phyloP scores from a whole-genome alignment of 2,329 filamentous ascomycete genomes.

The Grosmannia huntii region DNA sequence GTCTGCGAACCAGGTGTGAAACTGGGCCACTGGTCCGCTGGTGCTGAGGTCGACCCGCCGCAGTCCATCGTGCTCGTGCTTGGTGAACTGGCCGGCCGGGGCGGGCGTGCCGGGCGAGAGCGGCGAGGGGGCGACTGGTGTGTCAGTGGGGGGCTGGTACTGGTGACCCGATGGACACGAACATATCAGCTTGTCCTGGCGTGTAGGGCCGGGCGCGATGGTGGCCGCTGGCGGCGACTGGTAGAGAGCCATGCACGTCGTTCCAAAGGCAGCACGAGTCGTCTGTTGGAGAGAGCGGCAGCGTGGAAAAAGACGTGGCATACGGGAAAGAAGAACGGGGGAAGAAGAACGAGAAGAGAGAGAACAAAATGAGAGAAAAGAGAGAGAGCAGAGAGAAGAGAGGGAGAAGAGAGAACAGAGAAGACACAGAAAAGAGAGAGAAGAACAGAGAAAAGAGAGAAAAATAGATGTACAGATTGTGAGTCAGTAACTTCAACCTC shows the following conservation, averaged over 20 bases:
- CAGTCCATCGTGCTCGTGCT: slow-evolving; percentile 40
- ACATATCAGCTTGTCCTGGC: slow-evolving; percentile 33
- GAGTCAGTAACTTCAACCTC: background rate
- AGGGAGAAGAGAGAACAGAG: no score
- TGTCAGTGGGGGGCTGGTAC: background rate
- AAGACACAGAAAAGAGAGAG: no score
- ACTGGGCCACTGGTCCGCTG: slow-evolving; percentile 62
- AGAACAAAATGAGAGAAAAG: no score
- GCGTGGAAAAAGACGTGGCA: background rate
- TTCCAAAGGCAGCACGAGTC: background rate
- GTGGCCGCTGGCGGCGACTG: background rate
- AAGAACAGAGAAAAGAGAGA: no score
- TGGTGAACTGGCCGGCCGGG: slow-evolving; percentile 67
- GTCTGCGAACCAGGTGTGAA: slow-evolving; percentile 76
- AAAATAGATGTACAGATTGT: no score
- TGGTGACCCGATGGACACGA: slow-evolving; percentile 13
- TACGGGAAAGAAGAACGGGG: no score
- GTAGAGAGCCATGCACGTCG: slow-evolving; percentile 9
- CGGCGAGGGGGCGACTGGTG: slow-evolving; percentile 11
- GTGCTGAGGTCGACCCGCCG: slow-evolving; percentile 46
- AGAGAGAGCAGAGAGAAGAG: no score
- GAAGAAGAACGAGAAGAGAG: no score
- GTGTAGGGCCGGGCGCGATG: background rate
- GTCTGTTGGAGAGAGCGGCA: background rate
- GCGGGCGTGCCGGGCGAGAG: slow-evolving; percentile 15